Percentiles rank a stretch among this genome's conserved stretches.
phyloP scores from a whole-genome alignment of 768 basidiomycete species.

The Calocera viscosa region DNA sequence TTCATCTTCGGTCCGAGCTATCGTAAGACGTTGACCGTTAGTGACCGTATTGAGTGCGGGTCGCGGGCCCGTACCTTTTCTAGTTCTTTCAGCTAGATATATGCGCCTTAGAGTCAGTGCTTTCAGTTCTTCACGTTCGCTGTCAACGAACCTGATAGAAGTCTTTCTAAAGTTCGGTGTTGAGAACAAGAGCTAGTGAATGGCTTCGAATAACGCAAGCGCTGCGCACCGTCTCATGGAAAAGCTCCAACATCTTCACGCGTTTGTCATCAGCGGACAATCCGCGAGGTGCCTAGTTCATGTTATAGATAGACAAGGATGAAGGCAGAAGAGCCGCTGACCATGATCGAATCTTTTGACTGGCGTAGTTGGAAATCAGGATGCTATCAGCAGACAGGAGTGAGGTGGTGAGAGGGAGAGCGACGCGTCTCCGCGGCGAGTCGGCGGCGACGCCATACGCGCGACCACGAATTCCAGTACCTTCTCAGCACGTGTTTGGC shows the following conservation, averaged over 20 bases:
- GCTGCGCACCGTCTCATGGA: slow-evolving; percentile 65
- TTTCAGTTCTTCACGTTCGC: no score
- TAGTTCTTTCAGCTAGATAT: slow-evolving; percentile 66
- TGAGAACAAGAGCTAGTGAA: slow-evolving; percentile 10
- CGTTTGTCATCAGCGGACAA: slow-evolving; percentile 85
- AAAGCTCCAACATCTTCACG: slow-evolving; percentile 77
- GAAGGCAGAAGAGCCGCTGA: no score
- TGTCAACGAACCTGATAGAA: slow-evolving; percentile 50
- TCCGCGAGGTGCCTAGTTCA: slow-evolving; percentile 38
- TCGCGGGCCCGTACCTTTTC: slow-evolving; percentile 42
- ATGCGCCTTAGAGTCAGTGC: slow-evolving; percentile 3
- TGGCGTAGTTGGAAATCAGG: background rate
- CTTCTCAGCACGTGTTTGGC: no score
- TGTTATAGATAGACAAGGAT: no score
- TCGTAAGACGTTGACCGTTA: slow-evolving; percentile 6
- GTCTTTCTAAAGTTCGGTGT: slow-evolving; percentile 51
- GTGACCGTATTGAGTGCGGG: background rate
- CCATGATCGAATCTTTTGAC: no score
- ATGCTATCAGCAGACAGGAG: no score
- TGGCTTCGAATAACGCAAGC: slow-evolving; percentile 7
- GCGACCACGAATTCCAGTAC: no score
- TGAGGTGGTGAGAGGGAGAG: no score
- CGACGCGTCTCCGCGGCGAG: no score
- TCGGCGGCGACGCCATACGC: no score
- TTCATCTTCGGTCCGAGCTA: slow-evolving; percentile 68